These are phyloP conservation scores for Debaryomyces udenii DNA, from an alignment of 1,139 yeast species.

Conservation along the genomic window DNA sequence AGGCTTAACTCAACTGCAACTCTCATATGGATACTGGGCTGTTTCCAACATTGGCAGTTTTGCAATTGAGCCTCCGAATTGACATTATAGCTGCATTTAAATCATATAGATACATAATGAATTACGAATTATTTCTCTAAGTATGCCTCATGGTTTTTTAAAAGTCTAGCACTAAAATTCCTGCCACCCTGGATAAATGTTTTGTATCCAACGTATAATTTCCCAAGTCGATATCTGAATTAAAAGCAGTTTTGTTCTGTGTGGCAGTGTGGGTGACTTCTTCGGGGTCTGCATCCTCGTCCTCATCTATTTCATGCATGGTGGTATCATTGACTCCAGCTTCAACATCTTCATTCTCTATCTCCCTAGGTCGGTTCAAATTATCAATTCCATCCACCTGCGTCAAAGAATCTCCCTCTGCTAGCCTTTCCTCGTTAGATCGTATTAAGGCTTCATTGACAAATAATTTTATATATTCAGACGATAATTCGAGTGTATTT, in stretches of 20 bases:
- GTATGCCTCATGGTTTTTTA: no score
- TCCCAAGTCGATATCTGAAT: constrained; percentile 18
- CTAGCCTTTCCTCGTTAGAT: constrained; percentile 54
- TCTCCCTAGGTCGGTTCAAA: constrained; percentile 17
- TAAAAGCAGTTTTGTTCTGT: constrained; percentile 23
- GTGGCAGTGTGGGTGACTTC: constrained; percentile 21
- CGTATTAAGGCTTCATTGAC: constrained; percentile 65
- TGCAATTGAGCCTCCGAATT: not conserved
- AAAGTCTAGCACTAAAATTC: constrained; percentile 59
- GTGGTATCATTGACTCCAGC: constrained; percentile 23
- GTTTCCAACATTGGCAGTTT: constrained; percentile 26
- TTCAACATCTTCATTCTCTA: constrained; percentile 20
- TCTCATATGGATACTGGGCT: constrained; percentile 40
- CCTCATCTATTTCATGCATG: constrained; percentile 17
- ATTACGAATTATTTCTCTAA: no score
- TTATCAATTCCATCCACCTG: constrained; percentile 40
- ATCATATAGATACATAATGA: not conserved
- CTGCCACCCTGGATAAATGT: constrained; percentile 57
- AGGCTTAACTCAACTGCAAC: constrained; percentile 22
- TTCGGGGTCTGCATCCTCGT: constrained; percentile 19
- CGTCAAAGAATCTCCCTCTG: constrained; percentile 31
- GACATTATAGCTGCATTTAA: not conserved
- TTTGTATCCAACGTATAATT: constrained; percentile 51
- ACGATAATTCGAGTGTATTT: constrained; percentile 50
- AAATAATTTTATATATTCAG: constrained; percentile 62